Percentiles rank a stretch among this genome's conserved stretches.
These are phyloP conservation scores for Penicillium salamii DNA, from an alignment of 495 filamentous ascomycete genomes.

Conservation along the genomic window DNA sequence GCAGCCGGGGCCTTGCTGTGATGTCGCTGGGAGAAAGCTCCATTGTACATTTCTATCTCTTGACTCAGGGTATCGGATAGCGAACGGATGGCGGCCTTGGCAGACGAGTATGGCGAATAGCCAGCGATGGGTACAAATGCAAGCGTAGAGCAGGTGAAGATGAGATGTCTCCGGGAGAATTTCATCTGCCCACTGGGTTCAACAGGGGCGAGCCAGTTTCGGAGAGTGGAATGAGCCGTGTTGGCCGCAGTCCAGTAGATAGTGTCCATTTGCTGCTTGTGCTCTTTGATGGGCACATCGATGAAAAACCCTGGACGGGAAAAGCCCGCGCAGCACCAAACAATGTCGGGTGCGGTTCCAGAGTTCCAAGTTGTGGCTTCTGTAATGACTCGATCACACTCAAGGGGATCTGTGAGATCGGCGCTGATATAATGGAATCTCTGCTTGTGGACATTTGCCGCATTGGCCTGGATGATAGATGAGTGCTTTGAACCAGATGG, in stretches of 20 bases:
- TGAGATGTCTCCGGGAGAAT: slow-evolving; percentile 64
- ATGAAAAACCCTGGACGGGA: slow-evolving; percentile 76
- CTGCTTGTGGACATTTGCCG: slow-evolving; percentile 60
- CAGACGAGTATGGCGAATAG: slow-evolving; percentile 81
- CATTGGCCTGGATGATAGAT: slow-evolving; percentile 48
- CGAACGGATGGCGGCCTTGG: slow-evolving; percentile 80
- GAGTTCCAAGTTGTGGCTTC: slow-evolving; percentile 84
- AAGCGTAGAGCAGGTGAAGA: slow-evolving; percentile 79
- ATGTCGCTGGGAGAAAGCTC: slow-evolving; percentile 51
- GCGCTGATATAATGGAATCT: slow-evolving; percentile 81
- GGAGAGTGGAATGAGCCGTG: slow-evolving; percentile 66
- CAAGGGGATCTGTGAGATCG: slow-evolving; percentile 69
- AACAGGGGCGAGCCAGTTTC: slow-evolving; percentile 47
- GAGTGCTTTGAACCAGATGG: slow-evolving; percentile 2
- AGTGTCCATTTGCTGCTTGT: slow-evolving; percentile 80
- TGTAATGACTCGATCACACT: slow-evolving; percentile 62
- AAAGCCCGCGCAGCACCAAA: slow-evolving; percentile 88
- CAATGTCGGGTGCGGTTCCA: slow-evolving; percentile 69
- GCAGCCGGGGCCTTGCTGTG: slow-evolving; percentile 39
- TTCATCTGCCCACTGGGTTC: slow-evolving; percentile 27
- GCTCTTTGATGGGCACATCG: slow-evolving; percentile 59
- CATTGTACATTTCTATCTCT: slow-evolving; percentile 80
- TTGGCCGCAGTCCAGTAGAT: slow-evolving; percentile 91
- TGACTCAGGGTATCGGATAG: slow-evolving; percentile 79
- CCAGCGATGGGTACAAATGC: slow-evolving; percentile 76